Evolutionary conservation across 805 yeast species (phyloP), one percentile per base, ranked within the genome.

Genomic region (Metschnikowia matae): DNA sequence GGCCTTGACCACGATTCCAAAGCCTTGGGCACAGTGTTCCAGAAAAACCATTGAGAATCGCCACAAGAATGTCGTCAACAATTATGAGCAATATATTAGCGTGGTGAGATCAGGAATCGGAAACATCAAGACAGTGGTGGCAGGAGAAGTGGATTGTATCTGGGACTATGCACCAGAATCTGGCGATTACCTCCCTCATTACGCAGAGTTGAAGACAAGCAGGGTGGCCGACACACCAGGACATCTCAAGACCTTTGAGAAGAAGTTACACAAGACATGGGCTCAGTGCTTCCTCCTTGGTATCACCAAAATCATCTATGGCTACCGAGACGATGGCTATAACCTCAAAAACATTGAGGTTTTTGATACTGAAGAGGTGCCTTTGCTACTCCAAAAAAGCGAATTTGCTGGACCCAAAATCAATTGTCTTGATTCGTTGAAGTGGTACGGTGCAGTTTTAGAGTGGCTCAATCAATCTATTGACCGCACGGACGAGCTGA

Each of bases 141-240:
- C 90, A 0, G 97, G 96, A 1, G 98, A 94, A 69, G 88, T 92
- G 18, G 98, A 92, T 67, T 86, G 97, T 64, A 85, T 86, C 10
- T 86, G 84, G 78, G 97, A 90, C 64, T 89, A 81, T 79, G 83
- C 55, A 89, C 91, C 2, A 29, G 54, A 57, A 29, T 62, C 61
- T 44, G 60, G 48, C n/a, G 81, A 80, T 52, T 78, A 83, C 20
- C 70, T 89, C 41, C 65, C 76, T 3, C 96, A 89, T 66, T 94
- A 94, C 63, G 84, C 85, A 6, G 97, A 94, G 65, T 72, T 94
- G 55, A 92, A 91, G 62, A 88, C 96, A 1, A 70, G 85, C 2
- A 71, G 78, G 40, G 71, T 76, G 5, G 74, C 92, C 0, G 73
- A 71, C 20, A 73, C 79, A 17, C 80, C 82, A 4, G 73, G 77